Evolutionary conservation across 352 stramenopile genomes (phyloP), one percentile per base, ranked within the genome.

Genomic region (Globisporangium parvum): DNA sequence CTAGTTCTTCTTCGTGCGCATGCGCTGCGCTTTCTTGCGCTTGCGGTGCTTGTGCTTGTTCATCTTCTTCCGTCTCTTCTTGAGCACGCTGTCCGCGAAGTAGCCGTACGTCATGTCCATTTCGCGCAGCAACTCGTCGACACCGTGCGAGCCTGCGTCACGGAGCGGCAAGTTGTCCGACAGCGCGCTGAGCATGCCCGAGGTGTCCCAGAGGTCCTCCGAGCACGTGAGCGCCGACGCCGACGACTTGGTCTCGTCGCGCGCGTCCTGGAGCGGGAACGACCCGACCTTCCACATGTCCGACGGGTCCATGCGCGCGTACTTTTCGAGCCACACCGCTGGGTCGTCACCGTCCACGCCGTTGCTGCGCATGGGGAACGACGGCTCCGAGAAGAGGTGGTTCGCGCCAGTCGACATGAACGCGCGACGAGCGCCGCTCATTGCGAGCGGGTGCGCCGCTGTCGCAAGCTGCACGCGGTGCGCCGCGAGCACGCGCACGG

Each of bases 11-110:
- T 94, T 92, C 59, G 85, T 96, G 65, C 83, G 83, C 79, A 93
- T 91, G 59, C 86, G 84, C 70, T 71, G 58, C 61, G 82, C 83
- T 82, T 96, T 96, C 67, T 81, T 85, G 61, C 86, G 86, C 84
- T 96, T 96, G 50, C 81, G 80, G 69, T 91, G 80, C 80, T 96
- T 96, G 80, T 96, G 86, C 82, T 96, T 96, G 81, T 93, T 96
- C 86, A 96, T 96, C 73, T 94, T 94, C 79, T 93, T 93, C 80
- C 85, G 80, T 64, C 86, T 73, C 61, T 96, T 96, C 76, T 91
- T 92, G 58, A 93, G 65, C 58, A 96, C 86, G 58, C 80, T 93
- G 68, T 92, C 84, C 53, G 81, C 81, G 57, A 81, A 68, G 69
- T 91, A 91, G 42, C 78, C 80, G 65, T 74, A 59, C 52, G 62